Evolutionary conservation across 176 grass and related monocot genomes (phyloP), one percentile per base, ranked within the genome.

Genomic region (Eragrostis curvula): DNA sequence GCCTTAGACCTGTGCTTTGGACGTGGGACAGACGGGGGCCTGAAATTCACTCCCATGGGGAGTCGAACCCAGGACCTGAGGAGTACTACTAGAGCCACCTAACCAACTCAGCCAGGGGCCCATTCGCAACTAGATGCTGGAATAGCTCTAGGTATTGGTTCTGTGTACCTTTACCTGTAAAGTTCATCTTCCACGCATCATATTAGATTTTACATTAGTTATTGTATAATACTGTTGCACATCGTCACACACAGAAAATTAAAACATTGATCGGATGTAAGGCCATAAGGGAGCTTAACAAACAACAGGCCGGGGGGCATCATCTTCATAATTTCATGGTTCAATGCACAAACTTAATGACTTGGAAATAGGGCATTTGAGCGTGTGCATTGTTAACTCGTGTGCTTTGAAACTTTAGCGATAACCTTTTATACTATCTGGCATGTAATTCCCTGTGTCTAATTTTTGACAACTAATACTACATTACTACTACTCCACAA

Each of bases 291-390:
- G 61, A 43, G 28, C 12, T 51, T 27, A 50, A 52, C 55, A 56
- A 53, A 70, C 58, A 53, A 6, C 46, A 73, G 3, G 59, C 0
- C 15, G 27, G 24, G 18, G 15, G 8, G 1, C 69, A 80, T 53
- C 60, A 66, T 56, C 40, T 73, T 13, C 58, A 48, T 68, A 42
- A 14, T 65, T 74, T 45, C 53, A 56, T 58, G 29, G 29, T 65
- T 74, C 7, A 80, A 9, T 43, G 0, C n/a, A 32, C 8, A 10
- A 43, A 75, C 21, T 39, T 6, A 59, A 63, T 30, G 51, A 48
- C 28, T 69, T 24, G 13, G 39, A 40, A 29, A 70, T 24, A 76
- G 39, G 49, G 41, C 65, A 29, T 41, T 18, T 77, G n/a, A 36
- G 17, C 28, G 39, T 36, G 16, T 73, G 6, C 39, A 42, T 70